Conservation (phyloP, 257 asterid genomes). For the Solanum gracilifrons region DNA sequence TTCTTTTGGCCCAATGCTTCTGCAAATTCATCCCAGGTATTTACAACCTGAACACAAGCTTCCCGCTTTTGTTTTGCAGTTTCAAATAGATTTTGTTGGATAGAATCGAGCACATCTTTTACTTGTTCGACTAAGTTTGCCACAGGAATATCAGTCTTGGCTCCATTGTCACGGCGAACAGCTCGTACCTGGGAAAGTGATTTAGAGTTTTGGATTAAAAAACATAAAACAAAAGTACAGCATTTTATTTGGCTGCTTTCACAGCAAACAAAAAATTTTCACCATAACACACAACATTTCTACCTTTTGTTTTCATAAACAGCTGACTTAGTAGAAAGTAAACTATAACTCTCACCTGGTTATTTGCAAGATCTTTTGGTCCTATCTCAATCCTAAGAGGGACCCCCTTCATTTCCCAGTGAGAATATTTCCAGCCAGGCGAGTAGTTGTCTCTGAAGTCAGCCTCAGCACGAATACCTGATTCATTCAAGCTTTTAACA, state of each 20-base stretch:
- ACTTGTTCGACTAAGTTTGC: constrained; percentile 46
- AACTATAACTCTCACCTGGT: constrained; percentile 38
- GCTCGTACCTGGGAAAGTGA: constrained; percentile 56
- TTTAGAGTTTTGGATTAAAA: background rate
- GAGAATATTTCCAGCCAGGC: constrained; percentile 97
- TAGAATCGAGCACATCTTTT: constrained; percentile 36
- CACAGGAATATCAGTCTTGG: constrained; percentile 64
- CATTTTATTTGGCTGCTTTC: background rate
- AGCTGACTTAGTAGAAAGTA: background rate
- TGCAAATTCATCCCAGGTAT: constrained; percentile 70
- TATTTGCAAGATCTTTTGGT: constrained; percentile 85
- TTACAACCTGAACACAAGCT: constrained; percentile 55
- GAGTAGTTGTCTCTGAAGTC: constrained; percentile 93
- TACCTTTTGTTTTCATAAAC: background rate
- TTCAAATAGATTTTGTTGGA: constrained; percentile 63
- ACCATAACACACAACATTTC: background rate
- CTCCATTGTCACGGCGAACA: constrained; percentile 74
- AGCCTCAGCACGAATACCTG: constrained; percentile 83
- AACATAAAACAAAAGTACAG: background rate
- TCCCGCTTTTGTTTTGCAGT: constrained; percentile 66
- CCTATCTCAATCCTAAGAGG: constrained; percentile 98
- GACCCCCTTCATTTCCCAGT: constrained; percentile 99
- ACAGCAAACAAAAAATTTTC: background rate
- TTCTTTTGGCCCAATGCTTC: constrained; percentile 76
- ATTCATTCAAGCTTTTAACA: constrained; percentile 54